phyloP scores from a whole-genome alignment of 2,329 filamentous ascomycete genomes.

The Alternaria conjuncta region DNA sequence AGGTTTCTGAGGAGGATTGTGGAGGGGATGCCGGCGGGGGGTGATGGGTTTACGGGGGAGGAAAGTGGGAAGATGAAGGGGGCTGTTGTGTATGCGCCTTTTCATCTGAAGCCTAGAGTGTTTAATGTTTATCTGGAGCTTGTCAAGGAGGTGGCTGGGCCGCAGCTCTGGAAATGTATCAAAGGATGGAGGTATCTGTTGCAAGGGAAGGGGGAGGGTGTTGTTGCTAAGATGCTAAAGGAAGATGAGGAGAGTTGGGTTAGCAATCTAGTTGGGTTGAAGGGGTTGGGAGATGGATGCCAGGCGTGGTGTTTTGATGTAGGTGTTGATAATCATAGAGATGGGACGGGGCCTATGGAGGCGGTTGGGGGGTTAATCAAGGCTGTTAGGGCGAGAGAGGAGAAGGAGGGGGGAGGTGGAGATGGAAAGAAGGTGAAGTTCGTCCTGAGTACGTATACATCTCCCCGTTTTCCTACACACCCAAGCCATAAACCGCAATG shows the following conservation, averaged over 20 bases:
- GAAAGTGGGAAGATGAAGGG: slow-evolving; percentile 63
- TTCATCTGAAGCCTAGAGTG: slow-evolving; percentile 67
- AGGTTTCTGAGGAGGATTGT: slow-evolving; percentile 71
- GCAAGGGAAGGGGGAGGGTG: slow-evolving; percentile 58
- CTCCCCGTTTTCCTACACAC: background rate
- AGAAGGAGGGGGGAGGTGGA: slow-evolving; percentile 60
- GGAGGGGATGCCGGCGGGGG: slow-evolving; percentile 68
- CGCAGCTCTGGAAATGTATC: slow-evolving; percentile 62
- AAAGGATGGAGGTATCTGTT: slow-evolving; percentile 84
- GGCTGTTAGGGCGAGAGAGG: slow-evolving; percentile 50
- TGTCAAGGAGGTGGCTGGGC: slow-evolving; percentile 67
- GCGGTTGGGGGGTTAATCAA: slow-evolving; percentile 45
- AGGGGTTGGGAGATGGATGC: slow-evolving; percentile 62
- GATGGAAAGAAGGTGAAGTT: slow-evolving; percentile 64
- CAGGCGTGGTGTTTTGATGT: slow-evolving; percentile 76
- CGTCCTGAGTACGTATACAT: slow-evolving; percentile 68
- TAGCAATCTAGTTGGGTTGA: background rate
- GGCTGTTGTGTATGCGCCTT: slow-evolving; percentile 84
- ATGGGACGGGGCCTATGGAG: slow-evolving; percentile 68
- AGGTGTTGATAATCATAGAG: slow-evolving; percentile 79
- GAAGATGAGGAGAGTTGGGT: slow-evolving; percentile 36
- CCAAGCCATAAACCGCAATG: background rate
- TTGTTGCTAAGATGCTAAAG: slow-evolving; percentile 58
- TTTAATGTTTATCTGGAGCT: slow-evolving; percentile 70
- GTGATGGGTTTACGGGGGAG: slow-evolving; percentile 58